Evolutionary conservation across 192 early-diverging fungal species (phyloP), one percentile per base, ranked within the genome.

Genomic region (Umbelopsis sp.): DNA sequence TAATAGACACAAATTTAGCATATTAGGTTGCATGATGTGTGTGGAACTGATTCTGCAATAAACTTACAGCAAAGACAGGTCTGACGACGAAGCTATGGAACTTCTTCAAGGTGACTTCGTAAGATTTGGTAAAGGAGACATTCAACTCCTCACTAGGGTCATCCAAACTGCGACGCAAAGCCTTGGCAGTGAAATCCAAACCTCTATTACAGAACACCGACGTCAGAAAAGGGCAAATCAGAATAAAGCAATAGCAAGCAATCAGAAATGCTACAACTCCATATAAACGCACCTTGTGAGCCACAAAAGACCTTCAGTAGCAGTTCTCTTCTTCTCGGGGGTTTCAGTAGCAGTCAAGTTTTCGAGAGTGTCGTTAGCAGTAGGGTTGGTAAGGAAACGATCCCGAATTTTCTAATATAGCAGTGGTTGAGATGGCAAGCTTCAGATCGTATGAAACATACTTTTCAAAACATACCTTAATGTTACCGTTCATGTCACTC

Each of bases 251-350:
- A 74, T 50, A n/a, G 20, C 32, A 50, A 21, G 20, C 5, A 47
- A 41, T n/a, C n/a, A 31, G 1, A 17, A 20, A 65, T 31, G 51
- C 54, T 20, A 24, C 3, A 21, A 34, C 36, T 24, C 20, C 29
- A 34, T 45, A n/a, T 34, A 34, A 54, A 50, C 82, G 68, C 85
- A 90, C 89, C 95, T 85, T 74, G 91, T 95, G 47, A 98, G 87
- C 97, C 97, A 98, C 69, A 98, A 84, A 34, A 98, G 86, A 20
- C 94, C 95, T 76, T 96, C 94, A 24, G 95, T 93, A 53, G 95
- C 96, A 12, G 86, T 89, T 74, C 90, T 86, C 81, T 94, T 93
- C 82, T 92, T 92, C 72, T 92, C 90, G n/a, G 73, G 81, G 2
- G 83, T 65, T 81, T 98, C 97, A 12, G 81, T 85, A 10, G 83